Conservation (phyloP, 2,329 filamentous ascomycete species). For the Penicillium sp. region DNA sequence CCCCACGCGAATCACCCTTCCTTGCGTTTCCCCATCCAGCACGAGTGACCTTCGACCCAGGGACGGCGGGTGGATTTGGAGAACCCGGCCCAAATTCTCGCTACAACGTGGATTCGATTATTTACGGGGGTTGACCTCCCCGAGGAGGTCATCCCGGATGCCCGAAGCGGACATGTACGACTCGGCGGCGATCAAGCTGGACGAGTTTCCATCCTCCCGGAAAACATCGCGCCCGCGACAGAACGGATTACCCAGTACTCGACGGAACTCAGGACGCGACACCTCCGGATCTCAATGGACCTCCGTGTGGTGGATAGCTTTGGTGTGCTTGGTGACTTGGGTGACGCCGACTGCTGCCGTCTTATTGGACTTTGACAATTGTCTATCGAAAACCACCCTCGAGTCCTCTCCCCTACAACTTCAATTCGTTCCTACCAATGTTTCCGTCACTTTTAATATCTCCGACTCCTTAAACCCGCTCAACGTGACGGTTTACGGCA, state of each 20-base stretch:
- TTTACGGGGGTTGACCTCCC: conserved; percentile 44
- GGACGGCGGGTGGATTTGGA: conserved; percentile 1
- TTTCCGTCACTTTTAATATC: conserved; percentile 74
- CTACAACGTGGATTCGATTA: conserved; percentile 41
- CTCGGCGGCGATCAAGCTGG: conserved; percentile 23
- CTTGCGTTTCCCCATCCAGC: not conserved
- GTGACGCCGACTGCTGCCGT: conserved; percentile 61
- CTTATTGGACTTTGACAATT: conserved; percentile 80
- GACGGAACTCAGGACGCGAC: conserved; percentile 23
- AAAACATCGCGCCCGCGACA: conserved; percentile 8
- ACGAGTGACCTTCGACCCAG: conserved; percentile 1
- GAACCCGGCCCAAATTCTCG: conserved; percentile 16
- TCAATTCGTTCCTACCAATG: conserved; percentile 76
- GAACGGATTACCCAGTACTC: conserved; percentile 12
- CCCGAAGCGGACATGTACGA: conserved; percentile 34
- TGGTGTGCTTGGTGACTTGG: conserved; percentile 26
- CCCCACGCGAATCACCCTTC: not conserved
- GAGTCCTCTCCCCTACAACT: conserved; percentile 63
- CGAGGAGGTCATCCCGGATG: conserved; percentile 42
- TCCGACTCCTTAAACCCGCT: conserved; percentile 64
- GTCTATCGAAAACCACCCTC: conserved; percentile 64
- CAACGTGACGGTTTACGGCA: conserved; percentile 81
- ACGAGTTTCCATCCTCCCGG: conserved; percentile 4
- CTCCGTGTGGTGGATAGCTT: conserved; percentile 16
- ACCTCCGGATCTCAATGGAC: conserved; percentile 23